Evolutionary conservation across 1,284 basidiomycete species (phyloP), one percentile per base, ranked within the genome.

Genomic region (Phylloporus sp.): DNA sequence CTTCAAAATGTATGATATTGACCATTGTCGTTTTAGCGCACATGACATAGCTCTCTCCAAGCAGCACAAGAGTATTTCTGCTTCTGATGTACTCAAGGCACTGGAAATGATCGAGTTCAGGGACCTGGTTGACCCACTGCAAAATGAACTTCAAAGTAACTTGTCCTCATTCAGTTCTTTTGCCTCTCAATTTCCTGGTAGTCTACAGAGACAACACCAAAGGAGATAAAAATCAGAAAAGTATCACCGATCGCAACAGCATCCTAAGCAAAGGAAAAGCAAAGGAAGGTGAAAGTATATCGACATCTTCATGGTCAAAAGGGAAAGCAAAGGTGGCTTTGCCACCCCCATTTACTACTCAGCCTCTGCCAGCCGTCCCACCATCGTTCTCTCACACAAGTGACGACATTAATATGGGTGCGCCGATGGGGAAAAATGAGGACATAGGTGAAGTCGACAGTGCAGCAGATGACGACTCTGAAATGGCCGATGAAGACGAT

Each of bases 41-140:
- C 95, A 96, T 70, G 95, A 96, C 68, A 87, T 93, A n/a, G 93
- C 94, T 0, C 78, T 84, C 22, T 87, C 87, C 8, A 91, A 94
- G 66, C 91, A 93, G 63, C 93, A 94, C 75, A 97, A 96, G 76
- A 92, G 90, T 66, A 92, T 97, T 58, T 91, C 91, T 4, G 93
- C 94, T 0, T 88, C 92, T 0, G 95, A 97, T 73, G 93, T 98
- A 0, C 83, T 96, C 64, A 93, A 91, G 72, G 95, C 94, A 0
- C 83, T 96, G 7, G 92, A 92, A 69, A 81, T 89, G 55, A 82
- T 95, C 53, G 92, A 95, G 66, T 91, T 96, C 68, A 87, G 88
- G 6, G 91, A 94, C 67, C 81, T 95, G 54, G 84, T 90, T 2
- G 85, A 86, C 37, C 78, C 82, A 28, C 79, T 96, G 8, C 90